Base-by-base conservation (phyloP, 2,329 filamentous ascomycete species). In the Fusarium zealandicum region DNA sequence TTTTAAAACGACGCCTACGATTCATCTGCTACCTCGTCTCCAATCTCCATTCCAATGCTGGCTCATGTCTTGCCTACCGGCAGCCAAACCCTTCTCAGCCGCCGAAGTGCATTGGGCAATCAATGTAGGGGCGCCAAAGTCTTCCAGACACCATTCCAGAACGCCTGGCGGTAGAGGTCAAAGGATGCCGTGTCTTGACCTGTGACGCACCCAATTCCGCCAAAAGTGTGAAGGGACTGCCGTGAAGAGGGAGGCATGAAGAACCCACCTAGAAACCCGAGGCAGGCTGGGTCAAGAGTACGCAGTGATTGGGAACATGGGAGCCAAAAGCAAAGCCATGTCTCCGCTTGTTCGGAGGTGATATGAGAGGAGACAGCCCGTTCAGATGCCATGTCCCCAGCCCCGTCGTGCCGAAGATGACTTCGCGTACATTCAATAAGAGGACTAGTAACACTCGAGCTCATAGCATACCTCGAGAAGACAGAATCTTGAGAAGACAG, bases 151-250 rank as follows among this genome's bases (percentile, higher is more conserved):
- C 9, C 38, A 61, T 61, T 45, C 41, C 36, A 46, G 36, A 20
- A 25, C n/a, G n/a, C n/a, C n/a, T n/a, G 12, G 32, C 40, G 43
- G 38, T 10, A 45, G 35, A 54, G 51, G 54, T 57, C 41, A 62
- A 52, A 62, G 47, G 35, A 51, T n/a, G 11, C 11, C 6, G 22
- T 14, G 54, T 50, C 51, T 52, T 54, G 31, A 28, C 41, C 32
- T 40, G 38, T 49, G 41, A 51, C 48, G 38, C 18, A 36, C 32
- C 42, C 28, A 25, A 65, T 57, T 55, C 42, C 46, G 27, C 13
- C 28, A 11, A 27, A 12, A 42, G 13, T 43, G 42, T 22, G 32
- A 38, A 54, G 32, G 35, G 16, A 31, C 30, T 17, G 25, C 22
- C 7, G 25, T 11, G 20, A 36, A 33, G 38, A 37, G 6, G 37